Conservation (phyloP, 2,329 filamentous ascomycete genomes). For the Xylariaceae sp. region DNA sequence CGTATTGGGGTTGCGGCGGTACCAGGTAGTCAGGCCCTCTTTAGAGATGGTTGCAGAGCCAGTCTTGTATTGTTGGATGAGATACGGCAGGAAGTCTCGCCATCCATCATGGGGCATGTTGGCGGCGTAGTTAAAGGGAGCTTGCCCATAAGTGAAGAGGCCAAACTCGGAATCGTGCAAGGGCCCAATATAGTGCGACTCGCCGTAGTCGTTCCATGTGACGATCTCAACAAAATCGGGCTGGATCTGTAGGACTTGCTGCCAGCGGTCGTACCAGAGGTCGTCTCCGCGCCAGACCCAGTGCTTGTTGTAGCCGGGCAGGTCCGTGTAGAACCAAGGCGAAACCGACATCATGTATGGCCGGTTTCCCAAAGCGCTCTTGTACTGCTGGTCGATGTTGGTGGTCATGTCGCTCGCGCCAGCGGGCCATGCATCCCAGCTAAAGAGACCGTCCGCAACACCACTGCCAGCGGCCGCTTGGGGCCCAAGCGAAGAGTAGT, state of each 20-base stretch:
- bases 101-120: conserved; percentile 58
- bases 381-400: conserved; percentile 22
- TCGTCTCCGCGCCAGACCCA: conserved; percentile 68
- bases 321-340: conserved; percentile 66
- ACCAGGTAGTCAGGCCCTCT: conserved; percentile 45
- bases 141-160: conserved; percentile 34
- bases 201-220: conserved; percentile 62
- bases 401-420: conserved; percentile 36
- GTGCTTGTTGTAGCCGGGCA: conserved; percentile 60
- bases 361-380: conserved; percentile 2
- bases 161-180: conserved; percentile 38
- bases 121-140: conserved; percentile 54
- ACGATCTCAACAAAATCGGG: conserved; percentile 49
- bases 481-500: conserved; percentile 52
- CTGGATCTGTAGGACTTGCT: conserved; percentile 54
- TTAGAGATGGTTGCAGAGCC: conserved; percentile 41
- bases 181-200: conserved; percentile 35
- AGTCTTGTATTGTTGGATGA: conserved; percentile 57
- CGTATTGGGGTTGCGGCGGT: conserved; percentile 39
- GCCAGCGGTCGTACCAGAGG: conserved; percentile 66
- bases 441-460: conserved; percentile 47
- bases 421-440: conserved; percentile 47
- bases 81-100: conserved; percentile 56
- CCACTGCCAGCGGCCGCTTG: conserved; percentile 31
- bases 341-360: conserved; percentile 61